Evolutionary conservation across 768 basidiomycete species (phyloP).

Genomic region (Leccinellum luteum): DNA sequence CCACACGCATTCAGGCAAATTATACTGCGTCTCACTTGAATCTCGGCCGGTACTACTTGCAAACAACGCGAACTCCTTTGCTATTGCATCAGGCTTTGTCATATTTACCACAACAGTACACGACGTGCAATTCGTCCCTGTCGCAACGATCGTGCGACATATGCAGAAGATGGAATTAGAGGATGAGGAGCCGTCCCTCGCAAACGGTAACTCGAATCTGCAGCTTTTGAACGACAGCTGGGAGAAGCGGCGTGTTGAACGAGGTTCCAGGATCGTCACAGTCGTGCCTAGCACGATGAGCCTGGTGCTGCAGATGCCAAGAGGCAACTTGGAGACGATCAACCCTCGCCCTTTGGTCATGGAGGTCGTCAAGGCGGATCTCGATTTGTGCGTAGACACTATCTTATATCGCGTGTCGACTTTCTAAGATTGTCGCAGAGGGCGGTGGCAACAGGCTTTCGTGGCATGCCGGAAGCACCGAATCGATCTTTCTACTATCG

Average conservation of each 20-base stretch:
- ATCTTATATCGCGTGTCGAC: neutral
- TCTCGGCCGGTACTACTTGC: slow-evolving; percentile 38
- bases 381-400: slow-evolving; percentile 48
- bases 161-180: slow-evolving; percentile 12
- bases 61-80: slow-evolving; percentile 68
- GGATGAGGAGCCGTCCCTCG: slow-evolving; percentile 18
- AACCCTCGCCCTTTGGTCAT: slow-evolving; percentile 91
- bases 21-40: slow-evolving; percentile 46
- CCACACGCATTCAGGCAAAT: slow-evolving; percentile 60
- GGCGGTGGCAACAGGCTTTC: slow-evolving; percentile 83
- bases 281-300: slow-evolving; percentile 86
- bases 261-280: slow-evolving; percentile 86
- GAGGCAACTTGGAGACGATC: slow-evolving; percentile 95
- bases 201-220: slow-evolving; percentile 21
- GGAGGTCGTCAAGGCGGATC: slow-evolving; percentile 73
- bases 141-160: slow-evolving; percentile 12
- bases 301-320: slow-evolving; percentile 93
- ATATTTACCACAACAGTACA: slow-evolving; percentile 86
- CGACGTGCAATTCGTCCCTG: slow-evolving; percentile 70
- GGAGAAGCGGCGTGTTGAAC: slow-evolving; percentile 80
- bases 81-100: slow-evolving; percentile 68
- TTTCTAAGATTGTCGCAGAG: slow-evolving; percentile 39
- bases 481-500: slow-evolving; percentile 86
- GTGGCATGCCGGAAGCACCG: slow-evolving; percentile 90
- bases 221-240: slow-evolving; percentile 35